Evolutionary conservation across 1,139 yeast species (phyloP).

Genomic region (Suhomyces ambrosiae): DNA sequence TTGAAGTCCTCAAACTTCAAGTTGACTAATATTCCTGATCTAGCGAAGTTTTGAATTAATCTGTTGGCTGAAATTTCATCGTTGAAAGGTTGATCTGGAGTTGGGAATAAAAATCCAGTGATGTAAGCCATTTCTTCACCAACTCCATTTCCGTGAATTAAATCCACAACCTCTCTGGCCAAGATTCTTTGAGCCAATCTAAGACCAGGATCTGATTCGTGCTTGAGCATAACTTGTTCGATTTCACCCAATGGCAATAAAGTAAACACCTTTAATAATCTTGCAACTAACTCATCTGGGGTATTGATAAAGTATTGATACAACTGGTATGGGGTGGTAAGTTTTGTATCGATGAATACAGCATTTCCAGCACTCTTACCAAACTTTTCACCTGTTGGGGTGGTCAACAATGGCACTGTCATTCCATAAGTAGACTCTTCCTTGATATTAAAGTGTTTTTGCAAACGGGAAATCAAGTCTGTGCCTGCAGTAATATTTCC

Average conservation of each 20-base stretch:
- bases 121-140: constrained; percentile 68
- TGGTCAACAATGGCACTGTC: constrained; percentile 88
- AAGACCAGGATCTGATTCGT: constrained; percentile 57
- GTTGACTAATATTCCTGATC: constrained; percentile 60
- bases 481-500: constrained; percentile 97
- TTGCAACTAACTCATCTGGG: constrained; percentile 74
- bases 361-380: constrained; percentile 99
- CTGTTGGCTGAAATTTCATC: constrained; percentile 52
- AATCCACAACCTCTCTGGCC: constrained; percentile 83
- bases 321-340: constrained; percentile 79
- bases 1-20: constrained; percentile 38
- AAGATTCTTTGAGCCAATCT: constrained; percentile 74
- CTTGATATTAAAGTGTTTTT: constrained; percentile 20
- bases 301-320: constrained; percentile 85
- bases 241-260: constrained; percentile 68
- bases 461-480: constrained; percentile 75
- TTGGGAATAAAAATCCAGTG: constrained; percentile 67
- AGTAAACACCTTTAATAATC: constrained; percentile 75
- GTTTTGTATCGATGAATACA: constrained; percentile 70
- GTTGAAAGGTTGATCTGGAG: constrained; percentile 52
- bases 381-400: constrained; percentile 89
- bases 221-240: constrained; percentile 52
- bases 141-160: constrained; percentile 80
- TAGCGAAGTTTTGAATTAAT: constrained; percentile 58
- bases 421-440: constrained; percentile 58